These are phyloP conservation scores for Solanum paucissectum DNA, from an alignment of 257 asterid species.

Conservation along the genomic window DNA sequence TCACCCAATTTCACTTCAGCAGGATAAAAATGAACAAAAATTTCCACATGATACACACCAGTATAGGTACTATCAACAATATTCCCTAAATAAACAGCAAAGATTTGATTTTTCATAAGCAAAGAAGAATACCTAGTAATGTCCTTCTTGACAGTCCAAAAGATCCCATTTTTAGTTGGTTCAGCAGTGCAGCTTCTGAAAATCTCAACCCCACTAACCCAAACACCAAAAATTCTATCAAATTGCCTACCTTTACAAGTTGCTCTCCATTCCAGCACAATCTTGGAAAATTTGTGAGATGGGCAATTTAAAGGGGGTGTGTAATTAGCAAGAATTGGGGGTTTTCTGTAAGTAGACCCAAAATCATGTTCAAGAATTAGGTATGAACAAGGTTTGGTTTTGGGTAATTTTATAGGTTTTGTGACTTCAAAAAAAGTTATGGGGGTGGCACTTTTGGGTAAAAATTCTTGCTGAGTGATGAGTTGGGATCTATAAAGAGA, in stretches of 20 bases:
- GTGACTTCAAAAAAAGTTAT: conserved; percentile 53
- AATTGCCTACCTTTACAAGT: conserved; percentile 63
- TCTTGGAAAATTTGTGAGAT: conserved; percentile 23
- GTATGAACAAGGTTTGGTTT: conserved; percentile 31
- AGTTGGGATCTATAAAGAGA: conserved; percentile 13
- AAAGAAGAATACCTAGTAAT: conserved; percentile 63
- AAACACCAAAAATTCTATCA: conserved; percentile 71
- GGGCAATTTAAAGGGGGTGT: conserved; percentile 45
- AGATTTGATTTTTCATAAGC: conserved; percentile 34
- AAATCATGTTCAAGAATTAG: conserved; percentile 43
- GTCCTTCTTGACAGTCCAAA: conserved; percentile 68
- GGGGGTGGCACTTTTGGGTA: conserved; percentile 8
- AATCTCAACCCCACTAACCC: conserved; percentile 83
- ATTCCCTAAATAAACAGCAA: conserved; percentile 60
- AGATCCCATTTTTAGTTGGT: conserved; percentile 30
- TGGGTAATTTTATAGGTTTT: conserved; percentile 42
- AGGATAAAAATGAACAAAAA: conserved; percentile 63
- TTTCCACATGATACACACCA: conserved; percentile 70
- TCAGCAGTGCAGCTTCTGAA: conserved; percentile 85
- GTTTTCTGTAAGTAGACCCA: conserved; percentile 39
- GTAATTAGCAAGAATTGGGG: conserved; percentile 42
- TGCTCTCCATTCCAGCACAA: conserved; percentile 73
- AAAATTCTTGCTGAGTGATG: background rate
- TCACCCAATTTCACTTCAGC: background rate
- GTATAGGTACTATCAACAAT: conserved; percentile 53